These are phyloP conservation scores for Bacterosira constricta DNA, from an alignment of 108 stramenopile species.

Conservation along the genomic window DNA sequence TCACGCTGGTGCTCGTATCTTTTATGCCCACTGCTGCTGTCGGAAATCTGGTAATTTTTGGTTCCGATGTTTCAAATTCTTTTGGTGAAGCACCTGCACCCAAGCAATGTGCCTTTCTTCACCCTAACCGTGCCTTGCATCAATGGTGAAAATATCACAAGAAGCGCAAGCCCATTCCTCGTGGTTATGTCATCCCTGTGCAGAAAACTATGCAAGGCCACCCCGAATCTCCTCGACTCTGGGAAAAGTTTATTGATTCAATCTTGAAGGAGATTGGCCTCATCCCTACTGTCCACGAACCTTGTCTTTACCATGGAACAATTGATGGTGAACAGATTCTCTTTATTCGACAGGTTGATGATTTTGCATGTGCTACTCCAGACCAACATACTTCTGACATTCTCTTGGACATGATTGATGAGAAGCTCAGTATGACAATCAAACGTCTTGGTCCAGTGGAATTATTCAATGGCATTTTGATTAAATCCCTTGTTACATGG, in stretches of 20 bases:
- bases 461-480: slow-evolving; percentile 4
- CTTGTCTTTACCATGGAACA: neutral
- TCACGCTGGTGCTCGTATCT: neutral
- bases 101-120: neutral
- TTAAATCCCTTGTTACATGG: no score
- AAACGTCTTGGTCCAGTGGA: neutral
- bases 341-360: slow-evolving; percentile 22
- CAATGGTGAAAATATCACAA: neutral
- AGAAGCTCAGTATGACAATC: neutral
- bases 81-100: no score
- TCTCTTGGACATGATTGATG: neutral
- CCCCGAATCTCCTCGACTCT: slow-evolving; percentile 16
- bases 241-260: slow-evolving; percentile 12
- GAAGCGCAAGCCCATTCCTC: neutral
- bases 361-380: slow-evolving; percentile 7
- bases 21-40: neutral
- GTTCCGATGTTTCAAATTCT: neutral
- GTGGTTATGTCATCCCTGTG: neutral
- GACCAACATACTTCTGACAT: neutral
- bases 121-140: neutral
- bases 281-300: neutral
- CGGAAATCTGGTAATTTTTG: neutral
- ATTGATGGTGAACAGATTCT: neutral
- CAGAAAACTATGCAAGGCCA: slow-evolving; percentile 18
- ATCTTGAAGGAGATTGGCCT: neutral